Base-by-base conservation (phyloP, 2,329 filamentous ascomycete genomes). In the Plenodomus tracheiphilus region DNA sequence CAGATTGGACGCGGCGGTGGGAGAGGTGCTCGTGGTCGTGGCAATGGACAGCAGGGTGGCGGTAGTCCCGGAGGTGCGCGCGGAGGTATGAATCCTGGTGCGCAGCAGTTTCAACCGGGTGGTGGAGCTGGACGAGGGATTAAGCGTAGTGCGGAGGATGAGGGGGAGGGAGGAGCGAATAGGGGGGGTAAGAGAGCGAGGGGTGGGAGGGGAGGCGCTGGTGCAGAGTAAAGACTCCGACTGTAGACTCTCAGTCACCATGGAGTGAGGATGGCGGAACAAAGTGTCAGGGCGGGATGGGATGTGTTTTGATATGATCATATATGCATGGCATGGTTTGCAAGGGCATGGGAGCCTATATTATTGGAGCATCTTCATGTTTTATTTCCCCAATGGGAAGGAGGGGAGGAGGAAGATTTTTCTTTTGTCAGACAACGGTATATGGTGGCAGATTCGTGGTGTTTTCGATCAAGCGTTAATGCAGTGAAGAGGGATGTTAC, bases 81-180 rank as follows among this genome's bases (percentile, higher is more conserved):
- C 2, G 54, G 57, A 4, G 60, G 56, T 3, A 55, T 75, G 52
- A 75, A 73, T 37, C 65, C 71, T 1, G 61, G 57, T 16, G 73
- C 73, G 1, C 50, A 49, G 41, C 60, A 65, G 4, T 75, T 74
- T 40, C 54, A 62, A n/a, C 72, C 72, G 18, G 64, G 56, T 28
- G 57, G 47, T 17, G 54, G 58, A 18, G 57, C 47, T 38, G 65
- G 64, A 8, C 56, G 66, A 4, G 69, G 65, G 1, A 65, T 71
- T 56, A 72, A 72, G 57, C 61, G 70, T 7, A 59, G 60, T 4
- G 55, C 62, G 17, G 68, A 71, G 25, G 67, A 66, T 34, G 68
- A 68, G 17, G 62, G 55, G 7, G 65, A 64, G 0, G 62, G 55
- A 11, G 63, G 59, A 13, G 53, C 63, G 22, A 32, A 7, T 15